phyloP scores from a whole-genome alignment of 1,284 basidiomycete species.

The Sporisorium scitamineum region DNA sequence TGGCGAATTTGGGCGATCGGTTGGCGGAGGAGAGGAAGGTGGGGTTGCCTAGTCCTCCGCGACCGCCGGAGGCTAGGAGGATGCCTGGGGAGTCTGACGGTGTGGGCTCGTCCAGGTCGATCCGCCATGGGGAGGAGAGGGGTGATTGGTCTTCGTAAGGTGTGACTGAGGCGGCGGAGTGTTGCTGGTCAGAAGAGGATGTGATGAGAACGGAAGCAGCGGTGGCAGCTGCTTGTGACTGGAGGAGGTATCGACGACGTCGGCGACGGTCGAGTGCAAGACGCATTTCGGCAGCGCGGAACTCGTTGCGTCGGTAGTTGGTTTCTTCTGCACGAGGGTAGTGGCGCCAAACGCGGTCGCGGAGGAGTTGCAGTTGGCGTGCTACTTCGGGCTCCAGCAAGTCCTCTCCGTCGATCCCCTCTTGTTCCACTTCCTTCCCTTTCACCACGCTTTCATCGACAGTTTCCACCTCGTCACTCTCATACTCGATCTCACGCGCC shows the following conservation, averaged over 20 bases:
- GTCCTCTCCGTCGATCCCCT: slow-evolving; percentile 42
- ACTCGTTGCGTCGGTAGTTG: slow-evolving; percentile 61
- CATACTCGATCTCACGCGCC: slow-evolving; percentile 23
- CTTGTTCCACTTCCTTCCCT: slow-evolving; percentile 16
- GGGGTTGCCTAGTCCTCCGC: slow-evolving; percentile 89
- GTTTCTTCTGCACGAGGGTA: slow-evolving; percentile 65
- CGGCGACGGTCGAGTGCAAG: slow-evolving; percentile 55
- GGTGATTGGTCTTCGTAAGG: slow-evolving; percentile 32
- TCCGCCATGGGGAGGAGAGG: slow-evolving; percentile 33
- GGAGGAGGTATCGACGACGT: slow-evolving; percentile 23
- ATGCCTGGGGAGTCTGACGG: slow-evolving; percentile 55
- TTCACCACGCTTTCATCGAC: slow-evolving; percentile 9
- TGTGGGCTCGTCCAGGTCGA: slow-evolving; percentile 60
- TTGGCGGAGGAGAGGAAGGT: slow-evolving; percentile 77
- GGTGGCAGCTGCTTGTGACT: slow-evolving; percentile 17
- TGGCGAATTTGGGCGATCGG: slow-evolving; percentile 70
- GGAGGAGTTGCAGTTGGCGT: slow-evolving; percentile 42
- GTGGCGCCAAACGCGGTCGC: slow-evolving; percentile 66
- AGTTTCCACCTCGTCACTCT: background rate
- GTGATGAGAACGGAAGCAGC: slow-evolving; percentile 3
- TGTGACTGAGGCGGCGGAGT: slow-evolving; percentile 47
- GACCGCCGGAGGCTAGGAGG: slow-evolving; percentile 76
- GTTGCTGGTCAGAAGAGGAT: slow-evolving; percentile 27
- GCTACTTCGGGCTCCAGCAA: slow-evolving; percentile 41
- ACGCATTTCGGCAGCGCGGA: slow-evolving; percentile 59